Conservation (phyloP, 805 yeast species). For the Metschnikowia corniflorae region DNA sequence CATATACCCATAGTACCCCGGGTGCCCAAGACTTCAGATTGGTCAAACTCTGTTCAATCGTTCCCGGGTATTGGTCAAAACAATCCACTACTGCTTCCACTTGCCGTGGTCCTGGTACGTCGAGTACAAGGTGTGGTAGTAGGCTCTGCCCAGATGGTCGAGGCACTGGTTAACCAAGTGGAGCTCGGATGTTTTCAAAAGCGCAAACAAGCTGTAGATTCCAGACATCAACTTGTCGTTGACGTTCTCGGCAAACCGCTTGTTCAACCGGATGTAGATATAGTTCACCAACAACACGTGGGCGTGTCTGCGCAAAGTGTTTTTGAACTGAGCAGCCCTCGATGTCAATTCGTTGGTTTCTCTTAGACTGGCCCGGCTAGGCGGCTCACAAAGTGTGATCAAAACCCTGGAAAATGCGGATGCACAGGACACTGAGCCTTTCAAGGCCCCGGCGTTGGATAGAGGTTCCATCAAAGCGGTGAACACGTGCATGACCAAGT, state of each 20-base stretch:
- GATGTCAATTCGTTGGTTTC: slow-evolving; percentile 46
- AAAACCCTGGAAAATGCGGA: slow-evolving; percentile 54
- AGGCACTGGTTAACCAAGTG: slow-evolving; percentile 57
- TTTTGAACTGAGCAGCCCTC: slow-evolving; percentile 51
- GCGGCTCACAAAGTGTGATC: slow-evolving; percentile 72
- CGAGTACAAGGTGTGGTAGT: slow-evolving; percentile 62
- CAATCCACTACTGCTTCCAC: slow-evolving; percentile 60
- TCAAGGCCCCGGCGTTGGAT: slow-evolving; percentile 9
- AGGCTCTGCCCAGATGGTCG: slow-evolving; percentile 66
- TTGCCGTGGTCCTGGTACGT: slow-evolving; percentile 76
- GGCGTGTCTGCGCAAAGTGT: slow-evolving; percentile 59
- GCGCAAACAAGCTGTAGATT: slow-evolving; percentile 61
- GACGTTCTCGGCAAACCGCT: slow-evolving; percentile 44
- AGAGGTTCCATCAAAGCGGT: slow-evolving; percentile 50
- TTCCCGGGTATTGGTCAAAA: too few species aligned
- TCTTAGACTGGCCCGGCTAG: slow-evolving; percentile 27
- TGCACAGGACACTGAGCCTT: slow-evolving; percentile 26
- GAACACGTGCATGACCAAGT: slow-evolving; percentile 51
- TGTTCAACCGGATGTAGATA: slow-evolving; percentile 48
- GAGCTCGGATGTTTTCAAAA: slow-evolving; percentile 65
- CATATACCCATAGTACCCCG: too few species aligned
- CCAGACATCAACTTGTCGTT: slow-evolving; percentile 51
- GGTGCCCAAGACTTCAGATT: too few species aligned
- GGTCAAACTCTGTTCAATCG: too few species aligned
- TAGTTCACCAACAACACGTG: slow-evolving; percentile 60